These are phyloP conservation scores for Besnoitia besnoiti DNA, from an alignment of 169 alveolate species.

Conservation along the genomic window DNA sequence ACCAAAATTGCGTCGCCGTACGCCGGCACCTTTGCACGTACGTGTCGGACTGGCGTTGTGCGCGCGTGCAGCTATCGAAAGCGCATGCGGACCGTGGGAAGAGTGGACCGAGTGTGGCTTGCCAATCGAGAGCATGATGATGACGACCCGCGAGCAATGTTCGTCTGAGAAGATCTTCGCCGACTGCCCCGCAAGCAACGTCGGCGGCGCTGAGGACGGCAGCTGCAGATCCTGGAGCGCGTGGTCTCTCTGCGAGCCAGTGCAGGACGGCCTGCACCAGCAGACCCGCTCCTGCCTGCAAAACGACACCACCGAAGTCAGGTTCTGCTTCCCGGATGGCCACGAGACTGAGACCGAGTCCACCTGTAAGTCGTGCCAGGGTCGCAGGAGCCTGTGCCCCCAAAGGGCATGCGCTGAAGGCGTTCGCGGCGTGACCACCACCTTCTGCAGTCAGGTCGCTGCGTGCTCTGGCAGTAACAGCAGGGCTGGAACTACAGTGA, in stretches of 20 bases:
- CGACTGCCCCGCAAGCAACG: constrained; percentile 18
- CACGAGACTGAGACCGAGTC: not conserved
- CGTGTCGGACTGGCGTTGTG: not conserved
- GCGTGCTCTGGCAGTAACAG: not conserved
- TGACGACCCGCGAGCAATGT: constrained; percentile 30
- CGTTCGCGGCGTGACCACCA: no score
- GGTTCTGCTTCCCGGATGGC: constrained; percentile 23
- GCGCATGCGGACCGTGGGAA: constrained; percentile 44
- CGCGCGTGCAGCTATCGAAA: constrained; percentile 38
- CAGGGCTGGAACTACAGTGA: not conserved
- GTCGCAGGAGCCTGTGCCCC: not conserved
- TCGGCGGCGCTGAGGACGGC: constrained; percentile 26
- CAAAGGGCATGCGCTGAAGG: no score
- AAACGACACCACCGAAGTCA: not conserved
- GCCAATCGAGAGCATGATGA: not conserved
- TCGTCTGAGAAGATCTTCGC: constrained; percentile 21
- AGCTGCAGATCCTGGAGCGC: constrained; percentile 34
- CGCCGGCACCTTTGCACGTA: not conserved
- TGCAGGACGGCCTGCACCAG: not conserved
- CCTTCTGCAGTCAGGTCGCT: no score
- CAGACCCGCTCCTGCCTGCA: constrained; percentile 30
- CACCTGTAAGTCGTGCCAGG: not conserved
- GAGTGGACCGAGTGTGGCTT: constrained; percentile 51
- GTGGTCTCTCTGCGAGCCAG: constrained; percentile 24
- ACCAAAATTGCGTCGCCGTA: not conserved